A percentile compares a stretch with the other conserved stretches of the same genome.
Conservation (phyloP, 2,329 filamentous ascomycete species). For the Clarireedia monteithiana region DNA sequence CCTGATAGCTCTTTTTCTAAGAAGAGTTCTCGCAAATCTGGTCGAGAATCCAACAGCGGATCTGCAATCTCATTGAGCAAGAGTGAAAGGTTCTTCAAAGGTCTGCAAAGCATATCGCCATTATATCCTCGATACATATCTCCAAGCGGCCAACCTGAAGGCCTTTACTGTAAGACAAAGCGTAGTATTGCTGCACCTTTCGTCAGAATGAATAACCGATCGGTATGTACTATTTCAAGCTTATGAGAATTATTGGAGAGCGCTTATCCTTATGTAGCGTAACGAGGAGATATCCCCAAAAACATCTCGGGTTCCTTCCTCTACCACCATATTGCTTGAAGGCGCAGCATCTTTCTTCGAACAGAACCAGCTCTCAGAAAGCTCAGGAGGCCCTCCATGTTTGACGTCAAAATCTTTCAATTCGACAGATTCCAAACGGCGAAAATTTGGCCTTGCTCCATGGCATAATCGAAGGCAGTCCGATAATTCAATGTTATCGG, state of each 20-base stretch:
- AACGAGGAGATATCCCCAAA: neutral
- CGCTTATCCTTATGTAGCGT: neutral
- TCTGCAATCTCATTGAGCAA: conserved; percentile 1
- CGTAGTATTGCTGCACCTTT: conserved; percentile 14
- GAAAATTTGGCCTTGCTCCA: conserved; percentile 25
- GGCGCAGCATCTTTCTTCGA: conserved; percentile 19
- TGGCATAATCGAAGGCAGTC: conserved; percentile 26
- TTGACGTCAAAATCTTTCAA: conserved; percentile 4
- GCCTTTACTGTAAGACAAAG: conserved; percentile 22
- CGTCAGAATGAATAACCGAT: conserved; percentile 4
- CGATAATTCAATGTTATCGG: conserved; percentile 22
- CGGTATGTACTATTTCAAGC: conserved; percentile 9
- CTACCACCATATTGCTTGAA: conserved; percentile 19
- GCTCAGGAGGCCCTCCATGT: neutral
- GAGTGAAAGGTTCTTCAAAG: conserved; percentile 1
- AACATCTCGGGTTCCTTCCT: conserved; percentile 10
- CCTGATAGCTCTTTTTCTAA: conserved; percentile 4
- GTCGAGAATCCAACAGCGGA: neutral
- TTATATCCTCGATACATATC: conserved; percentile 8
- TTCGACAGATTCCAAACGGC: conserved; percentile 11
- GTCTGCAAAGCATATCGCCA: conserved; percentile 10
- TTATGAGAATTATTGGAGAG: neutral
- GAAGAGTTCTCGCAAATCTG: neutral
- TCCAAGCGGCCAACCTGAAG: conserved; percentile 10
- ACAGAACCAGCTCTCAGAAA: neutral